Conservation (phyloP, 1,139 yeast species). For the Geotrichum australiense region DNA sequence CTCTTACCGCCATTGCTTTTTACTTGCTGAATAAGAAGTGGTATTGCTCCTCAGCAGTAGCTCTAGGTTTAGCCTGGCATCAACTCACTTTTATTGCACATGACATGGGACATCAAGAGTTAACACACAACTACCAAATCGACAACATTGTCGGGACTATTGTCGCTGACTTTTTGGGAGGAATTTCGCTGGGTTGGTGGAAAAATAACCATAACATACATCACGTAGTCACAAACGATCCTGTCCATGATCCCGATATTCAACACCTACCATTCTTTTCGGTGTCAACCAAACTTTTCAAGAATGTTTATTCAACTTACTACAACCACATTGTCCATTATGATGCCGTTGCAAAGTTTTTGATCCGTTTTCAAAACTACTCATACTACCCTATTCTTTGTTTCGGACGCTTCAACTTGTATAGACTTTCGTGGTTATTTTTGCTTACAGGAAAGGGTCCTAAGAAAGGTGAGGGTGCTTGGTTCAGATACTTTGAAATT, state of each 20-base stretch:
- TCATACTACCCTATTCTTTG: constrained; percentile 71
- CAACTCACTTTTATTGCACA: constrained; percentile 84
- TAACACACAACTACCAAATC: constrained; percentile 71
- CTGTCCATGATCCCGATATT: constrained; percentile 89
- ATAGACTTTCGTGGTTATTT: constrained; percentile 74
- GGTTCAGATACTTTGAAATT: constrained; percentile 75
- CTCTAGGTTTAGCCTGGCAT: constrained; percentile 79
- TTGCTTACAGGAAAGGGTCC: constrained; percentile 71
- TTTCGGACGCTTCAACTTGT: constrained; percentile 81
- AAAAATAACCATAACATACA: constrained; percentile 88
- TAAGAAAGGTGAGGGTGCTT: constrained; percentile 70
- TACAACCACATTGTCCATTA: constrained; percentile 61
- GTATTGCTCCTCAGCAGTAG: constrained; percentile 52
- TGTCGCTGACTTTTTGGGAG: constrained; percentile 78
- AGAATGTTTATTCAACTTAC: constrained; percentile 67
- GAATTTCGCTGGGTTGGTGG: constrained; percentile 92
- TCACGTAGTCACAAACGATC: constrained; percentile 82
- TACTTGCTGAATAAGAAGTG: constrained; percentile 39
- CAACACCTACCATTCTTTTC: constrained; percentile 91
- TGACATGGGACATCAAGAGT: constrained; percentile 82
- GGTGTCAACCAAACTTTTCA: constrained; percentile 64
- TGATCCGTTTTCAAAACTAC: constrained; percentile 61
- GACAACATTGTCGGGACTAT: constrained; percentile 70
- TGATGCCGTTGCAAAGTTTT: constrained; percentile 54
- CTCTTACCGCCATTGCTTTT: constrained; percentile 47